Evolutionary conservation across 371 early-diverging fungal genomes (phyloP), one percentile per base, ranked within the genome.

Genomic region (Actinomucor elegans): DNA sequence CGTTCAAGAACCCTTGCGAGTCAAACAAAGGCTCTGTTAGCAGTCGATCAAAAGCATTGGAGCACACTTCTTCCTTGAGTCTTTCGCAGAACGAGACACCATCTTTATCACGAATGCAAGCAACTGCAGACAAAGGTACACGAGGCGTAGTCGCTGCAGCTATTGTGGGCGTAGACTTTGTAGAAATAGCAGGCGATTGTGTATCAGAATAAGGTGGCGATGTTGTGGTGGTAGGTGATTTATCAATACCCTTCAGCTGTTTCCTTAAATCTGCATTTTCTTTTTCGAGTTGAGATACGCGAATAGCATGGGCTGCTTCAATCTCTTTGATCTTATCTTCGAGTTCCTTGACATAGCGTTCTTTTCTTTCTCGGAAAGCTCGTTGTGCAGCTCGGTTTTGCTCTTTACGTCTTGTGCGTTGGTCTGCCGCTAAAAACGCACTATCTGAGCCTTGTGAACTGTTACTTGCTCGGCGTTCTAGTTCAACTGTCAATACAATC

Each of bases 381-480:
- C 89, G 59, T 67, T 90, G 90, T 8, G 90, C 90, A 14, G 88
- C 87, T 40, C 90, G 64, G 54, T 90, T 90, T 66, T 90, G 89
- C n/a, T 88, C 90, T 34, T 85, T 85, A 29, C 90, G 87, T 65
- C 87, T 78, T 51, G 60, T 40, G 11, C 64, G 55, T 28, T 69
- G 71, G 40, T 77, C 74, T 0, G 45, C 38, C 26, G 64, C 57
- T 36, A 24, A 12, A 36, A 40, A 36, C 5, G 14, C 9, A 3
- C 29, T 27, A 9, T 18, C 33, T 1, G 43, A 59, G 15, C 47
- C 50, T 48, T 60, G 49, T 18, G 48, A 54, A 17, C 44, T 54
- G 12, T 17, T 34, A n/a, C 48, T 54, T 6, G 18, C 35, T 45
- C 55, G 48, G 35, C 54, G 33, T 11, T 48, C 48, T 48, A 29